phyloP scores from a whole-genome alignment of 1,284 basidiomycete species.

The Singerocomus rubriflavus region DNA sequence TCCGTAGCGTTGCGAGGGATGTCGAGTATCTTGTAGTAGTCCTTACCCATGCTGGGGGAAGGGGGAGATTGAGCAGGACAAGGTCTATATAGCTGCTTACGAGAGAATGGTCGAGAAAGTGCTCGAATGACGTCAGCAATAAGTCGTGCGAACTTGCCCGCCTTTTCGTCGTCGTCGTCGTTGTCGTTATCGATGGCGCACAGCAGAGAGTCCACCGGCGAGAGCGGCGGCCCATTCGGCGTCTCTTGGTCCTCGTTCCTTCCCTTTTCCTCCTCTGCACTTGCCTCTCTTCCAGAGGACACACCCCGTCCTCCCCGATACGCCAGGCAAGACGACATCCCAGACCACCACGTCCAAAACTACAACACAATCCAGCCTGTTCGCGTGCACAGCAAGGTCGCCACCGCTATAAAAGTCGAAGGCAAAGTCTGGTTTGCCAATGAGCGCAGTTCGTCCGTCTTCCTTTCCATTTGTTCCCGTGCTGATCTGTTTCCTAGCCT shows the following conservation, averaged over 20 bases:
- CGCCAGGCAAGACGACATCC: conserved; percentile 66
- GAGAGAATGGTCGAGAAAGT: conserved; percentile 24
- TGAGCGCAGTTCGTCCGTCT: conserved; percentile 72
- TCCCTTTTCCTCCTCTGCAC: conserved; percentile 69
- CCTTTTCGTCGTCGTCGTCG: no score
- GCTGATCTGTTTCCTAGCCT: conserved; percentile 49
- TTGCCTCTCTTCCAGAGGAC: conserved; percentile 61
- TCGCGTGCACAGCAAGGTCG: conserved; percentile 81
- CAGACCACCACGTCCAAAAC: conserved; percentile 49
- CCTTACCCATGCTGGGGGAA: conserved; percentile 54
- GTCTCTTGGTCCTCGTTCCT: conserved; percentile 59
- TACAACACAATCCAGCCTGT: conserved; percentile 71
- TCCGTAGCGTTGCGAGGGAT: conserved; percentile 73
- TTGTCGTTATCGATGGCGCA: conserved; percentile 11
- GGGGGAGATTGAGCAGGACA: no score
- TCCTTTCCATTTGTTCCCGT: neutral
- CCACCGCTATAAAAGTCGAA: conserved; percentile 90
- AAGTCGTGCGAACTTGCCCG: neutral
- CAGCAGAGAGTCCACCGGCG: conserved; percentile 8
- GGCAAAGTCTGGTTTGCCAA: conserved; percentile 99
- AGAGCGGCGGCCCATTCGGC: conserved; percentile 26
- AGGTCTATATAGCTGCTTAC: no score
- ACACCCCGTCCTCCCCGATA: conserved; percentile 56
- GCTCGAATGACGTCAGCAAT: conserved; percentile 27
- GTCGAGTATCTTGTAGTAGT: conserved; percentile 84